These are phyloP conservation scores for Saturnispora zaruensis DNA, from an alignment of 805 yeast genomes.

Conservation along the genomic window DNA sequence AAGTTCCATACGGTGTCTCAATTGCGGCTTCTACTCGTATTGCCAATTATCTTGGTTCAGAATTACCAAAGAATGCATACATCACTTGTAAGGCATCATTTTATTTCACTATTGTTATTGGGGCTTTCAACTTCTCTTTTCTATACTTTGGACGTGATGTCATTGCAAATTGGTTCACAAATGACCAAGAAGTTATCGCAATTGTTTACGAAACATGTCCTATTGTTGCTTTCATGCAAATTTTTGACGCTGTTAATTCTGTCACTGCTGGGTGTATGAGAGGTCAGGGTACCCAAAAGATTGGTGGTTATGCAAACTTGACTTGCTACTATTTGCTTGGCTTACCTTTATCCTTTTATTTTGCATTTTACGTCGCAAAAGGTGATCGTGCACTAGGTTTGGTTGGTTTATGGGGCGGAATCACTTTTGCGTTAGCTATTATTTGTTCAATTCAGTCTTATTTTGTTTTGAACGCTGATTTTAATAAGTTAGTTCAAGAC, in stretches of 20 bases:
- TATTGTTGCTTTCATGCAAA: conserved; percentile 31
- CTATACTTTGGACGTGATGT: conserved; percentile 20
- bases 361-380: conserved; percentile 42
- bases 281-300: conserved; percentile 51
- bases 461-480: conserved; percentile 39
- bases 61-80: conserved; percentile 25
- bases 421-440: conserved; percentile 27
- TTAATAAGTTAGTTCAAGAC: conserved; percentile 42
- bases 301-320: conserved; percentile 45
- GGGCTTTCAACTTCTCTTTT: conserved; percentile 20
- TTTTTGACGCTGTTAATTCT: conserved; percentile 42
- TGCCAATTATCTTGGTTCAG: conserved; percentile 68
- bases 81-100: conserved; percentile 24
- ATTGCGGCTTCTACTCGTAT: conserved; percentile 71
- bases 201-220: conserved; percentile 24
- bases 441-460: conserved; percentile 44
- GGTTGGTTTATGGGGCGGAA: conserved; percentile 31
- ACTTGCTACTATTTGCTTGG: conserved; percentile 63
- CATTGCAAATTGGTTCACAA: conserved; percentile 27
- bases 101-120: conserved; percentile 19
- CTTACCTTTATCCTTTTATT: conserved; percentile 51
- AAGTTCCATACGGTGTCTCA: conserved; percentile 67
- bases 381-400: conserved; percentile 29
- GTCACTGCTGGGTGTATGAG: conserved; percentile 46
- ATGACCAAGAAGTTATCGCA: conserved; percentile 24